A percentile compares a stretch with the other conserved stretches of the same genome.
phyloP scores from a whole-genome alignment of 768 basidiomycete genomes.

The Lactarius psammicola region DNA sequence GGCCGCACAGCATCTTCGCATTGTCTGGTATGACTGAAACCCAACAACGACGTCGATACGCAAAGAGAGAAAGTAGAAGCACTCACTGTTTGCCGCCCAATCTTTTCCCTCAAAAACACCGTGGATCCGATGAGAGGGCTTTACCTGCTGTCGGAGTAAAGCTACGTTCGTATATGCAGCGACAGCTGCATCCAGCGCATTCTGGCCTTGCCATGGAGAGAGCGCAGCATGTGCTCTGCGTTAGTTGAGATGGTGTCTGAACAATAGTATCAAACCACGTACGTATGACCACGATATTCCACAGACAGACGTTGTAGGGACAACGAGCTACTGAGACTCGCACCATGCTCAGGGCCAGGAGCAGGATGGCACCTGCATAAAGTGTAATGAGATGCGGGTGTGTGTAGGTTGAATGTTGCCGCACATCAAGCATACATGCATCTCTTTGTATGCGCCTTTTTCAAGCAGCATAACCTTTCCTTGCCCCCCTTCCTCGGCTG shows the following conservation, averaged over 20 bases:
- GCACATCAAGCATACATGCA: slow-evolving; percentile 77
- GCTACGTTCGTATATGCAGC: slow-evolving; percentile 79
- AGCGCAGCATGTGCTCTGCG: slow-evolving; percentile 71
- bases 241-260: background rate
- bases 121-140: slow-evolving; percentile 75
- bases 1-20: slow-evolving; percentile 61
- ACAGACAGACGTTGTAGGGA: slow-evolving; percentile 59
- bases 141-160: slow-evolving; percentile 76
- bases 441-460: slow-evolving; percentile 68
- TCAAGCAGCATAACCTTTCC: slow-evolving; percentile 73
- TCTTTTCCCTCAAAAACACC: slow-evolving; percentile 74
- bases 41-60: background rate
- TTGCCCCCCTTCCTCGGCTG: slow-evolving; percentile 76
- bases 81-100: slow-evolving; percentile 70
- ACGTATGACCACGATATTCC: slow-evolving; percentile 77
- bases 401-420: slow-evolving; percentile 20
- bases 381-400: background rate
- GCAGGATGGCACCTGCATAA: slow-evolving; percentile 72
- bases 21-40: slow-evolving; percentile 78
- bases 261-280: slow-evolving; percentile 22
- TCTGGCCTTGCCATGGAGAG: slow-evolving; percentile 82
- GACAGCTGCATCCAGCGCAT: slow-evolving; percentile 85
- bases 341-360: slow-evolving; percentile 67
- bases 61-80: background rate
- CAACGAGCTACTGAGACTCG: slow-evolving; percentile 62